Conservation (phyloP, 208 protist genomes). For the Trypanosoma cruzi region DNA sequence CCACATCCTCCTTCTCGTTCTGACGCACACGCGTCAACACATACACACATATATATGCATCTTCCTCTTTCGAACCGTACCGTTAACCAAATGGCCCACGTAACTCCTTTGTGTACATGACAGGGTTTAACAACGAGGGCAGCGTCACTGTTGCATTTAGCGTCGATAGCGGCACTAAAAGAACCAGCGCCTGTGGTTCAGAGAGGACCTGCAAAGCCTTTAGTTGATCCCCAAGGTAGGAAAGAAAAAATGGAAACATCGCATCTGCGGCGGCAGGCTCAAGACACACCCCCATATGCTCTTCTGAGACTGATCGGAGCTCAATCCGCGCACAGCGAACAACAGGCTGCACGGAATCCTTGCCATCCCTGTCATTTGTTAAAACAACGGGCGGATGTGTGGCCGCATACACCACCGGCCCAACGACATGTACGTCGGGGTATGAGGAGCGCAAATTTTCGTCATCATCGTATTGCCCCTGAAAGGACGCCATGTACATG, state of each 20-base stretch:
- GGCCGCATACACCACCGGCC: conserved; percentile 68
- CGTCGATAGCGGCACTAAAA: conserved; percentile 61
- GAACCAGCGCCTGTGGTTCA: conserved; percentile 68
- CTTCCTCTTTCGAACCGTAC: background rate
- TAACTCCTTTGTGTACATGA: conserved; percentile 56
- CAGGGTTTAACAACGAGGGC: conserved; percentile 52
- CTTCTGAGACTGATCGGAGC: conserved; percentile 49
- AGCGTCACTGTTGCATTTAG: conserved; percentile 66
- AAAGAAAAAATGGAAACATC: conserved; percentile 73
- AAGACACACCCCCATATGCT: conserved; percentile 27
- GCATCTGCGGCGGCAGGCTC: conserved; percentile 34
- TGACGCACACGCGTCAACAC: background rate
- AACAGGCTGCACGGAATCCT: background rate
- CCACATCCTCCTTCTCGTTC: conserved; percentile 3
- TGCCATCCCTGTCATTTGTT: background rate
- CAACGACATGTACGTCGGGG: conserved; percentile 73
- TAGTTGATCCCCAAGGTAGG: conserved; percentile 73
- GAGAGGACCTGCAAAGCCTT: conserved; percentile 48
- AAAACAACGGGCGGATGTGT: conserved; percentile 46
- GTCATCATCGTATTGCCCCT: conserved; percentile 86
- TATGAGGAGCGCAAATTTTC: conserved; percentile 81
- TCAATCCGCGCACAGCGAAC: conserved; percentile 53
- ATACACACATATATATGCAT: background rate
- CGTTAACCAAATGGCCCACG: conserved; percentile 51
- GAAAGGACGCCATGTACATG: conserved; percentile 73